These are phyloP conservation scores for Cordyceps sp. DNA, from an alignment of 2,329 filamentous ascomycete genomes.

Conservation along the genomic window DNA sequence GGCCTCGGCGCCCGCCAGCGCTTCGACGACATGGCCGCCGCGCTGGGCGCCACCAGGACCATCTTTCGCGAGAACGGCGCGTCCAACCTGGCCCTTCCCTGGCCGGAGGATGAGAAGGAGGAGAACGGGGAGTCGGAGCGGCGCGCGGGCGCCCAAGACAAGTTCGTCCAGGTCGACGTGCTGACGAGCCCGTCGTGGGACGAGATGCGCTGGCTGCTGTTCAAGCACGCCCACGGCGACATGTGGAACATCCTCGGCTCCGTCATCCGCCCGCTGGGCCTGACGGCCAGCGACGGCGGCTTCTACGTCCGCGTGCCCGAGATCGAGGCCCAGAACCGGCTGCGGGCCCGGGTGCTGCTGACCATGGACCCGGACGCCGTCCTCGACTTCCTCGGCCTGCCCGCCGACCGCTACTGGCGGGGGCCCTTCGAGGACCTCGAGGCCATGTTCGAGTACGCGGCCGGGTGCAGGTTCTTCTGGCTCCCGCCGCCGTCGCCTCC, in stretches of 20 bases:
- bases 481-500: too few species aligned
- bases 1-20: too few species aligned
- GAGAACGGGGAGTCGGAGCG: background rate
- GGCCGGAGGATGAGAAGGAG: slow-evolving; percentile 17
- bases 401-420: slow-evolving; percentile 26
- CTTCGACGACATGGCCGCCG: slow-evolving; percentile 6
- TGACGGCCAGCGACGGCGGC: slow-evolving; percentile 47
- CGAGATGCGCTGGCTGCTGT: slow-evolving; percentile 43
- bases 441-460: slow-evolving; percentile 45
- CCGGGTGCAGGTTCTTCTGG: slow-evolving; percentile 41
- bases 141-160: background rate
- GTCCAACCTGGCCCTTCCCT: slow-evolving; percentile 37
- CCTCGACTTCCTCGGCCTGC: slow-evolving; percentile 47
- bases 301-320: slow-evolving; percentile 51
- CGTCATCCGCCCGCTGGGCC: slow-evolving; percentile 45
- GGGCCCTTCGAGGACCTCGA: slow-evolving; percentile 35
- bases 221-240: slow-evolving; percentile 59
- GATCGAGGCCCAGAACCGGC: slow-evolving; percentile 42
- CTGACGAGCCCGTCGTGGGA: slow-evolving; percentile 16
- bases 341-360: slow-evolving; percentile 41
- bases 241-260: slow-evolving; percentile 47
- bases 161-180: slow-evolving; percentile 54
- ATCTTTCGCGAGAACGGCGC: slow-evolving; percentile 13
- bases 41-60: slow-evolving; percentile 27
- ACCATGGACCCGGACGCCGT: slow-evolving; percentile 37